Percentiles rank a stretch among this genome's conserved stretches.
These are phyloP conservation scores for Chaetothyriales sp. DNA, from an alignment of 2,329 filamentous ascomycete genomes.

Conservation along the genomic window DNA sequence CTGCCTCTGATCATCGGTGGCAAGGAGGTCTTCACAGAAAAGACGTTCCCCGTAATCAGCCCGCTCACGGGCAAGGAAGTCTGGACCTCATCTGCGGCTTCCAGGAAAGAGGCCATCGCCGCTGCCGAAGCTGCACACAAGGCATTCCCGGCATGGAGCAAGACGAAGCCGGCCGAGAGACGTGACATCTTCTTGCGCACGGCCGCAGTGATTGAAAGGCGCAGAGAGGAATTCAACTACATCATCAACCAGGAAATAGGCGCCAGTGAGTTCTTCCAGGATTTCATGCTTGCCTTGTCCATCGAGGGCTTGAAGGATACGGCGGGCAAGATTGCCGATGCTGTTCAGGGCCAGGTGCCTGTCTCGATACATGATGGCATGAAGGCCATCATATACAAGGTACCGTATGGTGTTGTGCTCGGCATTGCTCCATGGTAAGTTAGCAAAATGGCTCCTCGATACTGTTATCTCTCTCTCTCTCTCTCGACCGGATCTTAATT, in stretches of 20 bases:
- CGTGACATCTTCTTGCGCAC: constrained; percentile 57
- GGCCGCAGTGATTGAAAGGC: constrained; percentile 44
- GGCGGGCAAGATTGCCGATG: constrained; percentile 2
- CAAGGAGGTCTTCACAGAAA: constrained; percentile 26
- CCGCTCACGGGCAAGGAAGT: constrained; percentile 40
- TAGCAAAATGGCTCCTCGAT: too few species aligned
- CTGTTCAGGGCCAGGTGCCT: constrained; percentile 15
- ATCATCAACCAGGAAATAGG: constrained; percentile 49
- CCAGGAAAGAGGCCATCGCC: constrained; percentile 39
- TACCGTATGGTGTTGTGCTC: constrained; percentile 64
- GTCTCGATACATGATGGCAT: constrained; percentile 29
- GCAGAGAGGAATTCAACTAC: constrained; percentile 43
- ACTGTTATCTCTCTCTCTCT: too few species aligned
- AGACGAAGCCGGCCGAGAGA: constrained; percentile 43
- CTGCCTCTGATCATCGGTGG: constrained; percentile 31
- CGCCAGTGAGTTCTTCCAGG: constrained; percentile 26
- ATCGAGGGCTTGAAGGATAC: constrained; percentile 3
- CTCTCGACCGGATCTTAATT: too few species aligned
- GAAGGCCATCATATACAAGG: constrained; percentile 51
- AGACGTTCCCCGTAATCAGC: constrained; percentile 36
- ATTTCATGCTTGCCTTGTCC: constrained; percentile 16
- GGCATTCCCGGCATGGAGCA: constrained; percentile 56
- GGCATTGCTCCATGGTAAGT: constrained; percentile 55
- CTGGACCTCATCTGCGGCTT: constrained; percentile 42
- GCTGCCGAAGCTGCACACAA: constrained; percentile 47